A percentile compares a stretch with the other conserved stretches of the same genome.
phyloP scores from a whole-genome alignment of 768 basidiomycete species.

The Tulasnella sp. region DNA sequence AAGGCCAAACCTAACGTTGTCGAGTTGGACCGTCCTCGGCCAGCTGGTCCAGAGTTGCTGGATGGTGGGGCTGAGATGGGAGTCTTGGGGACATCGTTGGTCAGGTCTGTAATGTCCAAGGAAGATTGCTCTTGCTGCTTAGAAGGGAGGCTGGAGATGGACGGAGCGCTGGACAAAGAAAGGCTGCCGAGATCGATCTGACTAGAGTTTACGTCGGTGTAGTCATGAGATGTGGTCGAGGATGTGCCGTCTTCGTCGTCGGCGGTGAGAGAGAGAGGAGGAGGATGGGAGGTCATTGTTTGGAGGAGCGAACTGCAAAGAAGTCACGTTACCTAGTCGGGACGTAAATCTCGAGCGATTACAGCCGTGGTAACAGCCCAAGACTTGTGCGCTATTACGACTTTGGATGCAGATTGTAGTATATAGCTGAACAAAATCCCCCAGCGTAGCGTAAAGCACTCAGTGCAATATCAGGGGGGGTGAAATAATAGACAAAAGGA shows the following conservation, averaged over 20 bases:
- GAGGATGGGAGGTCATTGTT: slow-evolving; percentile 14
- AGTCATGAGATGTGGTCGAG: slow-evolving; percentile 5
- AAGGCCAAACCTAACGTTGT: not conserved
- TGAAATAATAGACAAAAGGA: slow-evolving; percentile 39
- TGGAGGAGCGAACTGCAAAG: not conserved
- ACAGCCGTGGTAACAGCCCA: not conserved
- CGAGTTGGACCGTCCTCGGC: not conserved
- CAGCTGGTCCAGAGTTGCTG: not conserved
- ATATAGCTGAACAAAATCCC: not conserved
- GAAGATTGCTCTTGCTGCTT: not conserved
- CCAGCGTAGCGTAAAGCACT: slow-evolving; percentile 38
- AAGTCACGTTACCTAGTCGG: not conserved
- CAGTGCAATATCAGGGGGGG: slow-evolving; percentile 39
- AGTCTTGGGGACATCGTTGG: slow-evolving; percentile 16
- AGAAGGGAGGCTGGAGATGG: not conserved
- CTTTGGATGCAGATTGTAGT: not conserved
- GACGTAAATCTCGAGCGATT: not conserved
- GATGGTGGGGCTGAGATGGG: slow-evolving; percentile 19
- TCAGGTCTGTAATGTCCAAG: not conserved
- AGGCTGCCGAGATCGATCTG: not conserved
- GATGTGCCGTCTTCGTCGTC: slow-evolving; percentile 16
- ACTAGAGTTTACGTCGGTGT: not conserved
- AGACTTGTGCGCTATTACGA: not conserved
- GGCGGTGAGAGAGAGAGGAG: not conserved
- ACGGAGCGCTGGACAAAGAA: not conserved